phyloP scores from a whole-genome alignment of 2,329 filamentous ascomycete genomes.

The Fusarium sterilihyphosum region DNA sequence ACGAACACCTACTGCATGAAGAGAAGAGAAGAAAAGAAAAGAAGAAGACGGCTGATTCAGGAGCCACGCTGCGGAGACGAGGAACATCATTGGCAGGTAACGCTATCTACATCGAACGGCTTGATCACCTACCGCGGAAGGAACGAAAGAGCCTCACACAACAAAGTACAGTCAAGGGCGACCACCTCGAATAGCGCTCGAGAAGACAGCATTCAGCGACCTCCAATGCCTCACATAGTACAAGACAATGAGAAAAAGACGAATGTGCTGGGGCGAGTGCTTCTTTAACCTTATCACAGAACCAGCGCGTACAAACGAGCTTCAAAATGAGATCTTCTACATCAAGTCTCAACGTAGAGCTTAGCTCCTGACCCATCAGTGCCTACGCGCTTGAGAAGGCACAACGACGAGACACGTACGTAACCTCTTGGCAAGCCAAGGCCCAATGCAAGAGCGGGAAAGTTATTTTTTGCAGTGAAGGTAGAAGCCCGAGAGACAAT shows the following conservation, averaged over 20 bases:
- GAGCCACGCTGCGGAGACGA: background rate
- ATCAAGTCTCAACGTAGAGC: background rate
- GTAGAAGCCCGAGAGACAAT: background rate
- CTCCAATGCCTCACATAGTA: accelerated
- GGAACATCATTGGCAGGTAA: background rate
- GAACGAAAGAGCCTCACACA: background rate
- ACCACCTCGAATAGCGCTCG: background rate
- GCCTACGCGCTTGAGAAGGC: background rate
- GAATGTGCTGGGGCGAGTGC: background rate
- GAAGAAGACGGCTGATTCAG: background rate
- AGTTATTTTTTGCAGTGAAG: background rate
- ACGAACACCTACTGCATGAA: too few relatives aligned
- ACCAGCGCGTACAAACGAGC: background rate
- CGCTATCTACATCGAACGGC: background rate
- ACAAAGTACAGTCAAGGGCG: background rate
- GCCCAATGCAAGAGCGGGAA: background rate
- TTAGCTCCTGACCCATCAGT: background rate
- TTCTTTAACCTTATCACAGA: background rate
- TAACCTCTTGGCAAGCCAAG: background rate
- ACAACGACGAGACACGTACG: background rate
- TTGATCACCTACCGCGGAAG: background rate
- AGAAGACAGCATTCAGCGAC: background rate
- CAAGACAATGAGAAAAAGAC: background rate
- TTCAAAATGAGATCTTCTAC: background rate
- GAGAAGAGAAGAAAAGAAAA: background rate